Base-by-base conservation (phyloP, 2,329 filamentous ascomycete species). In the Aphanocladium album region DNA sequence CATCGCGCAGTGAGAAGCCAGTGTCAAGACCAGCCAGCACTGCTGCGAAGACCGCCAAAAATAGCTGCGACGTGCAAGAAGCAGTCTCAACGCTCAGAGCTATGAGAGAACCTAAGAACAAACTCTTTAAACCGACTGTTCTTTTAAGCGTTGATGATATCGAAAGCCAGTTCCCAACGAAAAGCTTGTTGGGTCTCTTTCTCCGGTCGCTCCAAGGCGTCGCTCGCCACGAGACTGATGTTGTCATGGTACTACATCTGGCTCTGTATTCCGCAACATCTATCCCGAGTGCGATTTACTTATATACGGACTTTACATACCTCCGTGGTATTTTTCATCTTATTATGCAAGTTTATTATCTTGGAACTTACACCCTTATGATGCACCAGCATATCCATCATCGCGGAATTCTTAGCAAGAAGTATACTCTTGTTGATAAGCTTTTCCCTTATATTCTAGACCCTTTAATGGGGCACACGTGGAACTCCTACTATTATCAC, bases 331-430 rank as follows among this genome's bases (percentile, higher is more conserved):
- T 90, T 17, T 65, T 86, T 30, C 90, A 93, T 69, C 77, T 80
- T 57, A 68, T 83, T 12, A 85, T 91, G 78, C 85, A 89, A 67
- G 74, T 82, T 37, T 89, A 81, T 70, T 92, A 87, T 68, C 83
- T 86, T 56, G 89, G 89, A 8, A 79, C 86, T 1, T 93, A 91
- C 74, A 93, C 89, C 0, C 79, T 93, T 39, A 85, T 93, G 83
- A 89, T 90, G 81, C 90, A 93, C 68, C 89, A 93, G 69, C 90
- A 93, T 71, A 93, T 93, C 66, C 90, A 93, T 71, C 86, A 86
- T 77, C 81, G 85, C 50, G 90, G 90, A 17, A 79, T 93, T 3
- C 74, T 93, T 39, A 74, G 78, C 25, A 83, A 82, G 66, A 71
- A 74, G 9, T 83, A 81, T 58, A 73, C 75, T 37, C 68, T 80